These are phyloP conservation scores for Begonia loranthoides DNA, from an alignment of 306 rosid species.

Conservation along the genomic window DNA sequence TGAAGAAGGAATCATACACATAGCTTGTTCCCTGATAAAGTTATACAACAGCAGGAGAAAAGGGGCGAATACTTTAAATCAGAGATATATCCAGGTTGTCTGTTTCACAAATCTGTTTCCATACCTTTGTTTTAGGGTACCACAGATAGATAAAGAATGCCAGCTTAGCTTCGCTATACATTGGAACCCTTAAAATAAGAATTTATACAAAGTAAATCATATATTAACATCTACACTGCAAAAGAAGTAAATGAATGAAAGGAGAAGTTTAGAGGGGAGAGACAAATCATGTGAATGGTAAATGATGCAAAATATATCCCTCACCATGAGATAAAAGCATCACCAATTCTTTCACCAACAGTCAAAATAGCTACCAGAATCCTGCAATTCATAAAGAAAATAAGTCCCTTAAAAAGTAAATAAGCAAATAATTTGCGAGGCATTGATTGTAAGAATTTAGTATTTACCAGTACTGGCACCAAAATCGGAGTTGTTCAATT, in stretches of 20 bases:
- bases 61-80: background rate
- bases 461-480: conserved; percentile 83
- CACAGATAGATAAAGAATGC: conserved; percentile 1
- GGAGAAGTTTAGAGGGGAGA: no score
- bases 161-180: conserved; percentile 1
- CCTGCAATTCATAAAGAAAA: conserved; percentile 26
- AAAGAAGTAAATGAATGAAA: no score
- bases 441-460: background rate
- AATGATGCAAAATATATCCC: no score
- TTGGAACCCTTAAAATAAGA: conserved; percentile 56
- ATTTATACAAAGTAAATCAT: conserved; percentile 3
- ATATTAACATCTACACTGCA: no score
- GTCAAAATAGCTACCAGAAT: conserved; percentile 76
- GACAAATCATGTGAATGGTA: no score
- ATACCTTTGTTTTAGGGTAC: conserved; percentile 1
- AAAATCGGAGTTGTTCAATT: conserved; percentile 69
- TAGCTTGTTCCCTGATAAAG: conserved; percentile 57
- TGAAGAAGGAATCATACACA: conserved; percentile 80
- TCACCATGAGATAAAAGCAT: conserved; percentile 20
- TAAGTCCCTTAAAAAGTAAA: background rate
- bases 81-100: background rate
- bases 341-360: conserved; percentile 59
- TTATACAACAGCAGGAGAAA: conserved; percentile 5
- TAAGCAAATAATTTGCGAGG: background rate
- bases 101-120: background rate